These are phyloP conservation scores for Eutrema salsugineum DNA, from an alignment of 441 rosid species.

Conservation along the genomic window DNA sequence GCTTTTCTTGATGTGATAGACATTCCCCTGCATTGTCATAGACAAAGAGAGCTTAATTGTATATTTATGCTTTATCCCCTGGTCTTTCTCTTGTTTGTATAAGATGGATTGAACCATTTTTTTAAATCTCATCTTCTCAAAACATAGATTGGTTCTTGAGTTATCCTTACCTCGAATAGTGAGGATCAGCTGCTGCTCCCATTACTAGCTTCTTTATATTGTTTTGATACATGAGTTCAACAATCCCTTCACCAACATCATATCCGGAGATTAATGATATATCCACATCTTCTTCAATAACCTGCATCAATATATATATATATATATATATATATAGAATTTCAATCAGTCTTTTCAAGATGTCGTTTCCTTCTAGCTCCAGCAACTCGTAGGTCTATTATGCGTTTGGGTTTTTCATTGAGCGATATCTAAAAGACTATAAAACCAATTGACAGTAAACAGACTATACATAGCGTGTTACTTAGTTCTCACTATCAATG, in stretches of 20 bases:
- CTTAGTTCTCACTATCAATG: neutral
- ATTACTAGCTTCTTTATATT: constrained; percentile 74
- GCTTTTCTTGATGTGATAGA: constrained; percentile 76
- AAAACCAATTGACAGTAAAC: neutral
- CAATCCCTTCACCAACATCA: constrained; percentile 60
- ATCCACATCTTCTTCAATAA: constrained; percentile 50
- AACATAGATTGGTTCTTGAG: neutral
- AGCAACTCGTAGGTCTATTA: neutral
- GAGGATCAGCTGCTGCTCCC: constrained; percentile 90
- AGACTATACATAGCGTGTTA: neutral
- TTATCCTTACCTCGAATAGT: constrained; percentile 47
- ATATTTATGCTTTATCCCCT: neutral
- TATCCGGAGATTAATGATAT: constrained; percentile 36
- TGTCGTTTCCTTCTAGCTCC: neutral
- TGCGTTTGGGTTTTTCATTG: neutral
- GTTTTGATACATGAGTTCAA: constrained; percentile 49
- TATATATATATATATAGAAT: neutral
- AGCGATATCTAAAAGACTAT: neutral
- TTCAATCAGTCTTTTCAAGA: neutral
- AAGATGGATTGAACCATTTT: neutral
- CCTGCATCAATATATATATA: constrained; percentile 36
- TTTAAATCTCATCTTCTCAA: neutral
- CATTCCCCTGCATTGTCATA: constrained; percentile 56
- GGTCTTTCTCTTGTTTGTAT: neutral
- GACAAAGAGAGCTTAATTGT: constrained; percentile 11